Conservation (phyloP, 495 filamentous ascomycete species). For the Gamarada debralockiae region DNA sequence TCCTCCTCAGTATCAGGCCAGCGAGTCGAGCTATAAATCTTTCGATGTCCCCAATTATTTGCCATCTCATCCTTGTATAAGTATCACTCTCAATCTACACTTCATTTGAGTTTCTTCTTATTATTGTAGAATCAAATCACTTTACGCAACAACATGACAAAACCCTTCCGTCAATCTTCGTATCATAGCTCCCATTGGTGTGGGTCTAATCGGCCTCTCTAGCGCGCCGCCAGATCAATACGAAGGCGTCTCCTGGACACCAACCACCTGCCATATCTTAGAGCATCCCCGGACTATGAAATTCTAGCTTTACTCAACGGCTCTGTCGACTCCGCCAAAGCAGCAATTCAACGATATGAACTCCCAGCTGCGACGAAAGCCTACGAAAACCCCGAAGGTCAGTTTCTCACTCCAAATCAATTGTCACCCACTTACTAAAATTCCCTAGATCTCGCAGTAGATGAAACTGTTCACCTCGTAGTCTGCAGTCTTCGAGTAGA, state of each 20-base stretch:
- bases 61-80: too few species aligned
- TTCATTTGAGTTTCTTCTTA: too few species aligned
- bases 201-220: slow-evolving; percentile 58
- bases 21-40: too few species aligned
- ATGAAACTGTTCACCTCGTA: slow-evolving; percentile 54
- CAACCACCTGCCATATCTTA: slow-evolving; percentile 47
- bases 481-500: slow-evolving; percentile 51
- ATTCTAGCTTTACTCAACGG: slow-evolving; percentile 59
- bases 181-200: slow-evolving; percentile 44
- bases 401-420: slow-evolving; percentile 20
- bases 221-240: slow-evolving; percentile 13
- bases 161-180: too few species aligned
- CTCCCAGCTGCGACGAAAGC: slow-evolving; percentile 39
- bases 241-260: slow-evolving; percentile 38
- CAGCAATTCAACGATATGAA: slow-evolving; percentile 41
- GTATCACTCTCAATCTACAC: too few species aligned
- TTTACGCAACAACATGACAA: too few species aligned
- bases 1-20: too few species aligned
- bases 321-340: slow-evolving; percentile 39
- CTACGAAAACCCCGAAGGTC: slow-evolving; percentile 45
- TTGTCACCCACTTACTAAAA: not conserved
- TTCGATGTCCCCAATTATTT: too few species aligned
- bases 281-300: slow-evolving; percentile 38
- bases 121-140: too few species aligned
- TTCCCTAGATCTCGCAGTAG: slow-evolving; percentile 25